Base-by-base conservation (phyloP, 2,329 filamentous ascomycete species). In the Sporothrix protearum region DNA sequence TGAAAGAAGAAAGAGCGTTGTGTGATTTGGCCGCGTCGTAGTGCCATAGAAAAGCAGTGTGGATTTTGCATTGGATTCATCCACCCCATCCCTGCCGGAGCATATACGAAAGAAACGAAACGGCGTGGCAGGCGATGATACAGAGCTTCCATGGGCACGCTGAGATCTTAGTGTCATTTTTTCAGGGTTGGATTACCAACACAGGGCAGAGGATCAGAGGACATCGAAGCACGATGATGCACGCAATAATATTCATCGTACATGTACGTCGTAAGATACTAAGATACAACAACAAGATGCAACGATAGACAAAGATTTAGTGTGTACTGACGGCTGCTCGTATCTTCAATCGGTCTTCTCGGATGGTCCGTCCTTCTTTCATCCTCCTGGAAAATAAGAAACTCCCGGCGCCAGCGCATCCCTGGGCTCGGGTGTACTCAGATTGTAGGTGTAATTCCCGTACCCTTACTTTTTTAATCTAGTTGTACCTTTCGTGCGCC, bases 381-480 rank as follows among this genome's bases (percentile, higher is more conserved):
- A 61, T 61, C 57, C 39, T 12, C 57, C 57, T 42, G 9, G 49
- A 53, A 8, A 10, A 7, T 25, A 3, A 10, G 14, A 16, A 55
- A 3, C n/a, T 28, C 59, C 59, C 59, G 9, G 25, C 42, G 42
- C 63, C 63, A 49, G 33, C 28, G 42, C 42, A 66, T 66, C 42
- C 63, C 42, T 66, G 63, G 25, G 63, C 63, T 66, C 42, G 42
- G 63, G 22, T 66, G 42, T n/a, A n/a, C n/a, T n/a, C 63, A 66
- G 63, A 30, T n/a, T 45, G 30, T 49, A n/a, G n/a, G n/a, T n/a
- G n/a, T n/a, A n/a, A n/a, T n/a, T n/a, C n/a, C n/a, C n/a, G n/a
- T n/a, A n/a, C n/a, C n/a, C n/a, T n/a, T n/a, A n/a, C n/a, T n/a
- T n/a, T n/a, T n/a, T n/a, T n/a, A n/a, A n/a, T n/a, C n/a, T n/a